Base-by-base conservation (phyloP, 2,329 filamentous ascomycete species). In the Talaromyces sp. region DNA sequence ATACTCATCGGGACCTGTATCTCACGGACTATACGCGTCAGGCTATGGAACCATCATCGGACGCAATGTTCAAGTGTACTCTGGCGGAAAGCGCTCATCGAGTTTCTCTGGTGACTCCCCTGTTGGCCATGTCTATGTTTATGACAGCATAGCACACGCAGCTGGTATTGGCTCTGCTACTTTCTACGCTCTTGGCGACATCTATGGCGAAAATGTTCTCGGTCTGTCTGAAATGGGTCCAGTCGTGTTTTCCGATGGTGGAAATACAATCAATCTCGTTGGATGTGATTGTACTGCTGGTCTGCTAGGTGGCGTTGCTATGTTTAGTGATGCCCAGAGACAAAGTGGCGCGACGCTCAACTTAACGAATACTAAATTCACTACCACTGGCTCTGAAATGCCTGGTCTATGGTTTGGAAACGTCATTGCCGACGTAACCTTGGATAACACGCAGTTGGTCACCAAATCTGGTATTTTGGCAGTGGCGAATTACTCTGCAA, bases 341-440 rank as follows among this genome's bases (percentile, higher is more conserved):
- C 3, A 56, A 10, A 66, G 65, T 42, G 58, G 66, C 3, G 59
- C 64, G 0, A 45, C 39, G 2, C 44, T 70, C 9, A 59, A 52
- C 9, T 47, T 71, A 8, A 52, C 49, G 3, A 57, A 63, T 37
- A 62, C 62, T 5, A 62, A 58, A 20, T 56, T 70, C 20, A 64
- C 60, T 0, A 60, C 59, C 1, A 47, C 59, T 9, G 54, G 58
- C 2, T 35, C 48, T 4, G 52, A 40, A 6, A 62, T 64, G 24
- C 64, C 69, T 9, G 66, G 56, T 3, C 46, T 70, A 3, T 71
- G 68, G 69, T 70, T 70, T 42, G 69, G 68, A 13, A 70, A 71
- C 44, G 33, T 58, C 4, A 67, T 70, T 41, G 59, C 45, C 33
- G 52, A 45, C 29, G 58, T 29, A 1, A 49, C 45, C 8, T 41